phyloP scores from a whole-genome alignment of 495 filamentous ascomycete genomes.

The Monascus purpureus region DNA sequence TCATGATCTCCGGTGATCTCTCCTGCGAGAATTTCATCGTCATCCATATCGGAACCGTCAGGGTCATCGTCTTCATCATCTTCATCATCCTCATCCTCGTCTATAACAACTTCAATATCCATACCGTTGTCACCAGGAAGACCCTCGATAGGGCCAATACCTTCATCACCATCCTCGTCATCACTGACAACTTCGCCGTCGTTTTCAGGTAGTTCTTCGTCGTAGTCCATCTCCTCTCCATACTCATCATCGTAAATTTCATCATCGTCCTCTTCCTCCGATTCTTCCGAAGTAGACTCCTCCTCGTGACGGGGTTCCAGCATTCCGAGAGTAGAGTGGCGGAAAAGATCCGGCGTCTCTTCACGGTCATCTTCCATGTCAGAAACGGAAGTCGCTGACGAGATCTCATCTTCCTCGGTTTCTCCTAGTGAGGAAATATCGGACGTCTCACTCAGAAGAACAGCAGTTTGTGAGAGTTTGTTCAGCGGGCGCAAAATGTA shows the following conservation, averaged over 20 bases:
- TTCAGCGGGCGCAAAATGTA: conserved; percentile 86
- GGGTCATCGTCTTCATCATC: conserved; percentile 53
- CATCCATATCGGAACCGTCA: conserved; percentile 41
- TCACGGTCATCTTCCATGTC: conserved; percentile 80
- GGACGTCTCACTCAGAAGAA: conserved; percentile 62
- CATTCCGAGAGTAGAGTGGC: conserved; percentile 91
- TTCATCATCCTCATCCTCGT: conserved; percentile 52
- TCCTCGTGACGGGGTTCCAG: conserved; percentile 73
- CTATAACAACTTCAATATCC: conserved; percentile 75
- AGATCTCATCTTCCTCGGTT: conserved; percentile 75
- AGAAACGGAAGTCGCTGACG: conserved; percentile 77
- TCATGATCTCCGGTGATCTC: conserved; percentile 50
- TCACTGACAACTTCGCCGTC: conserved; percentile 83
- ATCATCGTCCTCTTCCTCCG: conserved; percentile 56
- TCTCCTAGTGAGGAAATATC: conserved; percentile 57
- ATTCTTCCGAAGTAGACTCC: conserved; percentile 49
- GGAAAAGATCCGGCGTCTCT: conserved; percentile 93
- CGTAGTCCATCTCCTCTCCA: conserved; percentile 81
- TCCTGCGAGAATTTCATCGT: conserved; percentile 35
- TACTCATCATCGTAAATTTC: conserved; percentile 81
- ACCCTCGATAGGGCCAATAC: conserved; percentile 75
- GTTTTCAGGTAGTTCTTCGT: conserved; percentile 57
- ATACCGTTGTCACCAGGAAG: conserved; percentile 62
- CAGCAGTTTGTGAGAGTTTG: conserved; percentile 73
- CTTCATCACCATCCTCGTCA: conserved; percentile 69